A percentile compares a stretch with the other conserved stretches of the same genome.
These are phyloP conservation scores for Phytopythium helicoides DNA, from an alignment of 352 stramenopile species.

Conservation along the genomic window DNA sequence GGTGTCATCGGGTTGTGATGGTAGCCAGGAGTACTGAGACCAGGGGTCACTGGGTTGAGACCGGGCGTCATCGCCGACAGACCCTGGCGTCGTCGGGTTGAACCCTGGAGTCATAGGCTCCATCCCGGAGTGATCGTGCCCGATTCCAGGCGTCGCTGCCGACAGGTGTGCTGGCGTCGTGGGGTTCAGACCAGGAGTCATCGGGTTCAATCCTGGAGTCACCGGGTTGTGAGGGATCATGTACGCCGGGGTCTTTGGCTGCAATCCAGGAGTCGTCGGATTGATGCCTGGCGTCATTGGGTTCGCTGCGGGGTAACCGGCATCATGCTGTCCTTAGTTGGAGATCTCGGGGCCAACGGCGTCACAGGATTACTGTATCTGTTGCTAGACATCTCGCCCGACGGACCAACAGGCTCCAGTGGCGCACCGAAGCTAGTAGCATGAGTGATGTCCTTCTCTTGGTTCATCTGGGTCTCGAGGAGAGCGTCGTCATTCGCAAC, in stretches of 20 bases:
- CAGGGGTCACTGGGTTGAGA: slow-evolving; percentile 78
- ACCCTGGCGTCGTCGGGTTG: slow-evolving; percentile 80
- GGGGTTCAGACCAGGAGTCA: slow-evolving; percentile 73
- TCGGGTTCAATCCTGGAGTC: slow-evolving; percentile 79
- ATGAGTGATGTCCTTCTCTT: slow-evolving; percentile 89
- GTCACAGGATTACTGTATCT: slow-evolving; percentile 53
- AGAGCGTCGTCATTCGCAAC: slow-evolving; percentile 85
- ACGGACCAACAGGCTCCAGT: slow-evolving; percentile 69
- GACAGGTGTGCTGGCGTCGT: slow-evolving; percentile 71
- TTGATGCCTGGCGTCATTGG: slow-evolving; percentile 78
- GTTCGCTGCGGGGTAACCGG: slow-evolving; percentile 70
- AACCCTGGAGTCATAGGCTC: slow-evolving; percentile 88
- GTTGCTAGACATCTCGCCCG: slow-evolving; percentile 51
- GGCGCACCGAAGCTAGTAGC: slow-evolving; percentile 84
- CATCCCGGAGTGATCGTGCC: slow-evolving; percentile 67
- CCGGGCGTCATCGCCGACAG: slow-evolving; percentile 78
- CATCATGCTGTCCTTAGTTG: slow-evolving; percentile 57
- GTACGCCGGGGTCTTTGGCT: slow-evolving; percentile 72
- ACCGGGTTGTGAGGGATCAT: slow-evolving; percentile 78
- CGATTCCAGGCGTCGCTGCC: slow-evolving; percentile 67
- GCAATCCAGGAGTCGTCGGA: slow-evolving; percentile 76
- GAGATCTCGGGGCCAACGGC: slow-evolving; percentile 60
- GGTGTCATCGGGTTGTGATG: slow-evolving; percentile 88
- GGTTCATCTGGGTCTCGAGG: slow-evolving; percentile 85
- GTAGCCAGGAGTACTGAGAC: slow-evolving; percentile 79